Evolutionary conservation across 139 green algal genomes (phyloP).

Genomic region (Closterium sp.): DNA sequence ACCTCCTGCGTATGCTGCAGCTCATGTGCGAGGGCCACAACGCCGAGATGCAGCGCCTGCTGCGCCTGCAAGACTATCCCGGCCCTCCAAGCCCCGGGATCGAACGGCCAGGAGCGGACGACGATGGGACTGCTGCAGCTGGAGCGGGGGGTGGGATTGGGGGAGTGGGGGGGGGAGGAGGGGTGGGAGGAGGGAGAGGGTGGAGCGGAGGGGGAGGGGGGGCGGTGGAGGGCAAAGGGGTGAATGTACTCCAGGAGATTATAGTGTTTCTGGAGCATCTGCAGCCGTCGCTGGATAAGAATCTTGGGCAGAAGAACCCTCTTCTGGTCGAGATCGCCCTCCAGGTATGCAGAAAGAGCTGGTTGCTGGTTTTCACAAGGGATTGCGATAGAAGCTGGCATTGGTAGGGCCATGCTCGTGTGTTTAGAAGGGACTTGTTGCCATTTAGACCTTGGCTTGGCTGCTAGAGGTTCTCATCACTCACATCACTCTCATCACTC

Average conservation of each 20-base stretch:
- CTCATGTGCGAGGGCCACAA: constrained; percentile 16
- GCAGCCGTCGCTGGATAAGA: constrained; percentile 15
- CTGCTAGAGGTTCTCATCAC: neutral
- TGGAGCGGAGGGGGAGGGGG: neutral
- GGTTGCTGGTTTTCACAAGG: neutral
- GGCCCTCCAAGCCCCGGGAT: neutral
- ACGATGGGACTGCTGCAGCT: neutral
- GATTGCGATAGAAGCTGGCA: neutral
- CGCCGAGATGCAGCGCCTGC: constrained; percentile 6
- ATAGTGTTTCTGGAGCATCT: constrained; percentile 15
- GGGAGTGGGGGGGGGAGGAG: neutral
- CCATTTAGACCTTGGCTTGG: neutral
- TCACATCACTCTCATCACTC: too few relatives aligned
- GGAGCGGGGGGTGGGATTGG: neutral
- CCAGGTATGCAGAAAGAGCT: neutral
- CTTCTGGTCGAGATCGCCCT: neutral
- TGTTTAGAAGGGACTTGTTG: too few relatives aligned
- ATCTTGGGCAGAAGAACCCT: constrained; percentile 9
- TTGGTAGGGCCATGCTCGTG: too few relatives aligned
- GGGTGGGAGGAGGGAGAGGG: neutral
- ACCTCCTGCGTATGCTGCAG: constrained; percentile 8
- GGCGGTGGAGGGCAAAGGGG: neutral
- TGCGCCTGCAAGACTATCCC: neutral
- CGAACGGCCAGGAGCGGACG: neutral
- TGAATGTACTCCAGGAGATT: neutral